A percentile compares a stretch with the other conserved stretches of the same genome.
Evolutionary conservation across 2,329 filamentous ascomycete species (phyloP).

Genomic region (Pleurostoma richardsiae): DNA sequence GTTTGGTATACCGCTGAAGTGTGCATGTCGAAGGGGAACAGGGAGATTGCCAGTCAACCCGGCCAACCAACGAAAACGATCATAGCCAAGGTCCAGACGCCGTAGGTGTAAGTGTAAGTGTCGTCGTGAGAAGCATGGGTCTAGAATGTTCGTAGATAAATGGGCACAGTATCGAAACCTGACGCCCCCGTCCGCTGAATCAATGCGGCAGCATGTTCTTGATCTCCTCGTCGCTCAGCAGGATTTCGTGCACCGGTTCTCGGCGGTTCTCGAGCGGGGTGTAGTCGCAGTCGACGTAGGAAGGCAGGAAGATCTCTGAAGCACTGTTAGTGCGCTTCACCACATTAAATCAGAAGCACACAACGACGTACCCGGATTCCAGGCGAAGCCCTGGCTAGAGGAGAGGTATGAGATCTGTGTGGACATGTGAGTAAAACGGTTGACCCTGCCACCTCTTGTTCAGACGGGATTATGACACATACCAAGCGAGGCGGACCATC

Average conservation of each 20-base stretch:
- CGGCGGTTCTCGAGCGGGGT: conserved; percentile 69
- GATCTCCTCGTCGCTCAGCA: conserved; percentile 71
- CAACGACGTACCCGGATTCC: conserved; percentile 63
- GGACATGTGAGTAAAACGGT: conserved; percentile 12
- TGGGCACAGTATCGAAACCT: background rate
- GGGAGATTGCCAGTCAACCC: background rate
- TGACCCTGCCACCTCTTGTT: background rate
- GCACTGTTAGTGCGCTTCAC: background rate
- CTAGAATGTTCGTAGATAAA: conserved; percentile 1
- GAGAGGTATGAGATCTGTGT: conserved; percentile 72
- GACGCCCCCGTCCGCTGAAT: conserved; percentile 12
- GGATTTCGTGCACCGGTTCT: conserved; percentile 74
- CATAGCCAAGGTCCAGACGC: background rate
- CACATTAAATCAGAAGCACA: background rate
- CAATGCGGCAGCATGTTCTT: conserved; percentile 63
- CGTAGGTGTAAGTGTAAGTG: conserved; percentile 1
- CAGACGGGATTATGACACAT: conserved; percentile 21
- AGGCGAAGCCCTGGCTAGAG: conserved; percentile 74
- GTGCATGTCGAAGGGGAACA: too few species aligned
- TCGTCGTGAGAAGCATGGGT: conserved; percentile 9
- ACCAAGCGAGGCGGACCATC: conserved; percentile 70
- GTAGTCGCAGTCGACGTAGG: conserved; percentile 71
- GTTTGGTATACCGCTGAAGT: too few species aligned
- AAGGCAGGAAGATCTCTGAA: conserved; percentile 71
- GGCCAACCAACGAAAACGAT: background rate